Evolutionary conservation across 2,329 filamentous ascomycete species (phyloP).

Genomic region (Alternaria rosae): DNA sequence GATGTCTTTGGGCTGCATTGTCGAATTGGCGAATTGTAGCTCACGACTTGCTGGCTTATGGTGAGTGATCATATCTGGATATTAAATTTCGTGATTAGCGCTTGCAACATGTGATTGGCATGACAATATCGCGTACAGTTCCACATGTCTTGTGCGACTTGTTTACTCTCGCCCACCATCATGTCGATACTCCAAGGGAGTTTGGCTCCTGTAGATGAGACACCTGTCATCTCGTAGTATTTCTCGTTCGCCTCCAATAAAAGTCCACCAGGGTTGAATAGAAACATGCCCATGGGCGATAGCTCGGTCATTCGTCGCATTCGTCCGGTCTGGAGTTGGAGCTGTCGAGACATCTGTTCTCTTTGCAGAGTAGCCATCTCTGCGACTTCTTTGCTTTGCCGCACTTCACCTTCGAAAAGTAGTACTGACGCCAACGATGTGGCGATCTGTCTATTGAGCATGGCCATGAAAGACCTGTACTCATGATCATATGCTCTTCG

Average conservation of each 20-base stretch:
- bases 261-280: conserved; percentile 50
- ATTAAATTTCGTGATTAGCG: background rate
- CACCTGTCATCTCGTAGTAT: conserved; percentile 59
- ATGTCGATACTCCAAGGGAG: conserved; percentile 55
- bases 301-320: conserved; percentile 47
- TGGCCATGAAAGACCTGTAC: conserved; percentile 39
- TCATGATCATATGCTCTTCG: conserved; percentile 45
- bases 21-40: conserved; percentile 52
- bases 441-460: conserved; percentile 43
- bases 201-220: conserved; percentile 47
- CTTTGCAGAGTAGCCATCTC: conserved; percentile 39
- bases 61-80: conserved; percentile 40
- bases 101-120: background rate
- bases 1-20: conserved; percentile 41
- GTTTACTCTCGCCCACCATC: conserved; percentile 47
- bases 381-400: conserved; percentile 32
- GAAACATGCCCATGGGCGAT: conserved; percentile 44
- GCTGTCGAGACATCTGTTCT: conserved; percentile 36
- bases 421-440: conserved; percentile 46
- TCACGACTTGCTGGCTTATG: conserved; percentile 52
- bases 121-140: conserved; percentile 10
- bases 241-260: conserved; percentile 55
- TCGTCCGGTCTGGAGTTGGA: conserved; percentile 41
- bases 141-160: conserved; percentile 51
- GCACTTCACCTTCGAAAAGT: conserved; percentile 44